Evolutionary conservation across 371 early-diverging fungal genomes (phyloP).

Genomic region (Funneliformis caledonium): DNA sequence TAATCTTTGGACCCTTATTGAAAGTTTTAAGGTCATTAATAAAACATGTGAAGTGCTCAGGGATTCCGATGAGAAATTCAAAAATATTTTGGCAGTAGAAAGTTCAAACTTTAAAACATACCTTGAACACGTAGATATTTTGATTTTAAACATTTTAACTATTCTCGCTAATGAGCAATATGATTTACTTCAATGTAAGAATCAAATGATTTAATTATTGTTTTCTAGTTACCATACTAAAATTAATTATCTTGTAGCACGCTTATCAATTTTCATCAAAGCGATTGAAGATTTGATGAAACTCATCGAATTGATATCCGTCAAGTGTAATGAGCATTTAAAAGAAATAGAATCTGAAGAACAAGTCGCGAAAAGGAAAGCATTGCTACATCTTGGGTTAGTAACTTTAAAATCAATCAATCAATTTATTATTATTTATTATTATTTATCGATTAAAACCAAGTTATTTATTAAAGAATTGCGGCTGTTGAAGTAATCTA

Average conservation of each 20-base stretch:
- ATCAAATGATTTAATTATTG: too few species aligned
- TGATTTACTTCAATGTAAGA: background rate
- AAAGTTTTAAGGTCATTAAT: background rate
- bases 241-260: background rate
- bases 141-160: constrained; percentile 3
- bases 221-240: background rate
- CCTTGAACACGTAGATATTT: background rate
- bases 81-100: background rate
- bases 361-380: background rate
- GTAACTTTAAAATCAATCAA: background rate
- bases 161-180: background rate
- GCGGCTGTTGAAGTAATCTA: constrained; percentile 2
- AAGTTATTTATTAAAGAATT: background rate
- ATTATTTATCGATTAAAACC: too few species aligned
- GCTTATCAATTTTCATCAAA: background rate
- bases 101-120: constrained; percentile 3
- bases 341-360: background rate
- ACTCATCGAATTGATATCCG: constrained; percentile 16
- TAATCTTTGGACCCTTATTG: constrained; percentile 7
- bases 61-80: constrained; percentile 4
- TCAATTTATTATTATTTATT: background rate
- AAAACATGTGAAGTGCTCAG: background rate
- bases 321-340: constrained; percentile 23
- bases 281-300: constrained; percentile 24
- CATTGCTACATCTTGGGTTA: constrained; percentile 18